Evolutionary conservation across 2,329 filamentous ascomycete species (phyloP).

Genomic region (Trichophyton simii): DNA sequence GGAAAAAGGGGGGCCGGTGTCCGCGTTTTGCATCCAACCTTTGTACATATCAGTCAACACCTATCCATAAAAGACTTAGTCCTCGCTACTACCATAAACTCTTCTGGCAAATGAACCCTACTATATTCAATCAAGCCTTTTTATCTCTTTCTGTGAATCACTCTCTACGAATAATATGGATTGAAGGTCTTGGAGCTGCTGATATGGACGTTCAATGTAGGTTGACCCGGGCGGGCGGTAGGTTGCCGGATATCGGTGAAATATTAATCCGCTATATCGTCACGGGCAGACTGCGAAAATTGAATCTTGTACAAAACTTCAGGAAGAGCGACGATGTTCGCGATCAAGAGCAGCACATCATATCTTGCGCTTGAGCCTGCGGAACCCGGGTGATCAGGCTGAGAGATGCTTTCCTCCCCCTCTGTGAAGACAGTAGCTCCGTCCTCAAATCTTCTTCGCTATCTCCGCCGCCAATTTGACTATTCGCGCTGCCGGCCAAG

Average conservation of each 20-base stretch:
- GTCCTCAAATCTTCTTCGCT: conserved; percentile 52
- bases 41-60: not conserved
- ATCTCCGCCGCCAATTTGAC: conserved; percentile 59
- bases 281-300: not conserved
- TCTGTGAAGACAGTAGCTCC: conserved; percentile 32
- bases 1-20: not conserved
- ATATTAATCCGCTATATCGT: not conserved
- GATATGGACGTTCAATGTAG: too few species aligned
- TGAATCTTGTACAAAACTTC: not conserved
- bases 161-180: not conserved
- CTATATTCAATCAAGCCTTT: not conserved
- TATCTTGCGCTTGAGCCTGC: conserved; percentile 9
- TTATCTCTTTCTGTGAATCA: not conserved
- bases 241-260: not conserved
- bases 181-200: too few species aligned
- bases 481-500: conserved; percentile 32
- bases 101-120: not conserved
- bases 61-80: not conserved
- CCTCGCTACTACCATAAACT: not conserved
- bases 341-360: conserved; percentile 5
- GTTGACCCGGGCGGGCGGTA: too few species aligned
- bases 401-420: conserved; percentile 29
- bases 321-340: not conserved
- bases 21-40: not conserved
- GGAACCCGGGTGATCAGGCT: conserved; percentile 10